A percentile compares a stretch with the other conserved stretches of the same genome.
Conservation (phyloP, 2,329 filamentous ascomycete species). For the Acephala macrosclerotiorum region DNA sequence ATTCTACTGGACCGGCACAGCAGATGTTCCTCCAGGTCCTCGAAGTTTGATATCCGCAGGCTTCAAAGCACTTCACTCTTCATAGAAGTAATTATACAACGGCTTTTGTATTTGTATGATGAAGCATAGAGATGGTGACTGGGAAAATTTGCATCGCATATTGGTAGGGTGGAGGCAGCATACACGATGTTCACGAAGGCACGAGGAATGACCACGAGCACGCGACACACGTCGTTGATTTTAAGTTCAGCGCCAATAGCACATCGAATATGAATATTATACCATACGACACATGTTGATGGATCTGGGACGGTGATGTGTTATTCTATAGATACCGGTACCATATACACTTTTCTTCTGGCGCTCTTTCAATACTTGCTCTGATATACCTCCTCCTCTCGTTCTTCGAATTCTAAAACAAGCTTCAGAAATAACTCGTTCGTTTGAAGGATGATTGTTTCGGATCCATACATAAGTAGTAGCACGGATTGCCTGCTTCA, state of each 20-base stretch:
- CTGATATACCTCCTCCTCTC: background rate
- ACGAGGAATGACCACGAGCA: constrained; percentile 2
- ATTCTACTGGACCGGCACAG: constrained; percentile 84
- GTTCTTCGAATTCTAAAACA: background rate
- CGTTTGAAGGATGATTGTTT: too few relatives aligned
- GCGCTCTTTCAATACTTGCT: background rate
- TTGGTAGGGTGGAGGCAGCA: background rate
- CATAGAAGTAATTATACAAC: constrained; percentile 18
- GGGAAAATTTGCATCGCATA: background rate
- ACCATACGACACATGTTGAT: background rate
- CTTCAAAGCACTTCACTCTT: constrained; percentile 62
- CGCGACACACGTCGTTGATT: background rate
- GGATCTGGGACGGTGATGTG: constrained; percentile 1
- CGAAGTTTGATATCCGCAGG: constrained; percentile 66
- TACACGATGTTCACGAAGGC: background rate
- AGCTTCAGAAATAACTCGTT: too few relatives aligned
- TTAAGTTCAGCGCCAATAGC: background rate
- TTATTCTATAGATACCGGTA: background rate
- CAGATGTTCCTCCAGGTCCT: constrained; percentile 66
- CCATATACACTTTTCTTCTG: too few relatives aligned
- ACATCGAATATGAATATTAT: constrained; percentile 1
- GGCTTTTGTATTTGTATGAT: constrained; percentile 23
- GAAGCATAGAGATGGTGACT: background rate
- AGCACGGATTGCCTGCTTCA: background rate
- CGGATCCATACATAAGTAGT: background rate